phyloP scores from a whole-genome alignment of 1,284 basidiomycete species.

The Cronartium quercuum region DNA sequence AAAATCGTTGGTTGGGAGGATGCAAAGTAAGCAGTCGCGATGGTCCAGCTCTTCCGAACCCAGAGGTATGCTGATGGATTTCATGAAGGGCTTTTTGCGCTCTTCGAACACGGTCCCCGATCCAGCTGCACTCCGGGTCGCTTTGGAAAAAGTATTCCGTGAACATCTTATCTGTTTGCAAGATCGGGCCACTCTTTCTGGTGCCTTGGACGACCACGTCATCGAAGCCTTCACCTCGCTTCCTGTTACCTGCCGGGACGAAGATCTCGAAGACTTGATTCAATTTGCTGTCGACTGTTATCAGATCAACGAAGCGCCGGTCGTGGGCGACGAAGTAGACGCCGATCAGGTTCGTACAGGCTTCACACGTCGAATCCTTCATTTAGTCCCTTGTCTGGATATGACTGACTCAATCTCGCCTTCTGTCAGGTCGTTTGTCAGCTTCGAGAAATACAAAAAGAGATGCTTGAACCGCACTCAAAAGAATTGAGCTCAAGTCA shows the following conservation, averaged over 20 bases:
- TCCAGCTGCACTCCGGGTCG: not conserved
- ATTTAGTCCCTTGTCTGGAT: not conserved
- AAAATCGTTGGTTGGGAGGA: slow-evolving; percentile 92
- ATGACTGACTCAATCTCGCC: not conserved
- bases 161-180: slow-evolving; percentile 55
- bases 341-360: slow-evolving; percentile 63
- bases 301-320: slow-evolving; percentile 80
- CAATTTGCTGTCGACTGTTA: slow-evolving; percentile 92
- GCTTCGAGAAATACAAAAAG: slow-evolving; percentile 53
- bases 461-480: slow-evolving; percentile 44
- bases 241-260: slow-evolving; percentile 72
- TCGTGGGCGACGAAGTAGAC: slow-evolving; percentile 87
- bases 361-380: not conserved
- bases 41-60: not conserved
- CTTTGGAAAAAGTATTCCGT: slow-evolving; percentile 27
- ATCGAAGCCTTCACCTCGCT: slow-evolving; percentile 81
- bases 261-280: slow-evolving; percentile 88
- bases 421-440: slow-evolving; percentile 57
- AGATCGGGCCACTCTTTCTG: slow-evolving; percentile 58
- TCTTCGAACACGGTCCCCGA: slow-evolving; percentile 19
- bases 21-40: slow-evolving; percentile 67
- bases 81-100: slow-evolving; percentile 29
- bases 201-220: slow-evolving; percentile 61
- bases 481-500: slow-evolving; percentile 39
- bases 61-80: not conserved